A percentile compares a stretch with the other conserved stretches of the same genome.
phyloP scores from a whole-genome alignment of 1,139 yeast species.

The Magnusiomyces tetraspermus region DNA sequence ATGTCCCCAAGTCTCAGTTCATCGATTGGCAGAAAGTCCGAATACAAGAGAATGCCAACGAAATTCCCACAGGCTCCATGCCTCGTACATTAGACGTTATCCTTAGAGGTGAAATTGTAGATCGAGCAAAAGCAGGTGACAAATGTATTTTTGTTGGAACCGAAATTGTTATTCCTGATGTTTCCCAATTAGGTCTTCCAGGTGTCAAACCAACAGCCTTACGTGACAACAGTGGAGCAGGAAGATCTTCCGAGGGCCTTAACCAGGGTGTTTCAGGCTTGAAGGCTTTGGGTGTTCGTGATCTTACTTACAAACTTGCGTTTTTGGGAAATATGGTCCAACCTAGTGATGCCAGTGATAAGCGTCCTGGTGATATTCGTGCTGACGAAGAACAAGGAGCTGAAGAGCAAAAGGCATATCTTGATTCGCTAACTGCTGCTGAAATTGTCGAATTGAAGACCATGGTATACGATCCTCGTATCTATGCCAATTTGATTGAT shows the following conservation, averaged over 20 bases:
- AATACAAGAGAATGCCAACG: constrained; percentile 89
- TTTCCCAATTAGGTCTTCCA: constrained; percentile 90
- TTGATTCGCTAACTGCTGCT: constrained; percentile 68
- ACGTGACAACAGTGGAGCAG: constrained; percentile 54
- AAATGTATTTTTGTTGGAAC: constrained; percentile 93
- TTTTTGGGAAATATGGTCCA: constrained; percentile 83
- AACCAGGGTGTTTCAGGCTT: constrained; percentile 82
- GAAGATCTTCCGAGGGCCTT: constrained; percentile 57
- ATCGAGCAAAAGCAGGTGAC: constrained; percentile 96
- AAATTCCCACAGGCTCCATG: constrained; percentile 98
- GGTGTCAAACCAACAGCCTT: constrained; percentile 86
- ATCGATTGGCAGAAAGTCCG: constrained; percentile 97
- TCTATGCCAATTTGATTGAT: constrained; percentile 74
- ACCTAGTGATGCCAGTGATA: constrained; percentile 32
- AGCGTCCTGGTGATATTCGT: constrained; percentile 36
- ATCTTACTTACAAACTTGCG: constrained; percentile 83
- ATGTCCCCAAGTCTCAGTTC: constrained; percentile 75
- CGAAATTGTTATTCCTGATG: constrained; percentile 91
- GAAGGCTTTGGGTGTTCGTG: constrained; percentile 84
- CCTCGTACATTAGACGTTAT: constrained; percentile 94
- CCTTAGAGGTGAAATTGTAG: constrained; percentile 89
- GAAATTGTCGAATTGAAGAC: constrained; percentile 78
- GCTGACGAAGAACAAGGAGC: constrained; percentile 37
- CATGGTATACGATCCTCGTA: constrained; percentile 86
- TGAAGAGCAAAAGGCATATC: constrained; percentile 63